Evolutionary conservation across 2,329 filamentous ascomycete genomes (phyloP), one percentile per base, ranked within the genome.

Genomic region (Venturia pyrina): DNA sequence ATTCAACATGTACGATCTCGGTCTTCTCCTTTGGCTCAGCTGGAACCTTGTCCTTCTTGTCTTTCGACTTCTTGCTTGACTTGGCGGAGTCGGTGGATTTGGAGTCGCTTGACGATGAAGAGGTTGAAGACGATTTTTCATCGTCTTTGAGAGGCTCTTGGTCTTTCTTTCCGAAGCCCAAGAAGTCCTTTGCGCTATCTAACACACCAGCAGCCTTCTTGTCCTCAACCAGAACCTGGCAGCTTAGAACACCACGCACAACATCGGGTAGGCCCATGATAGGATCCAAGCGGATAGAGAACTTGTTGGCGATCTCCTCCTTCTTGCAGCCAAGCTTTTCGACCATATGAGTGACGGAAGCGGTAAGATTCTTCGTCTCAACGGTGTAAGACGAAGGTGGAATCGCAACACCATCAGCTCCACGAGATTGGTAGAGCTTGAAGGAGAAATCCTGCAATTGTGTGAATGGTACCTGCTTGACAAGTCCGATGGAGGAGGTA

Each of bases 181-280:
- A 96, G 68, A 97, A 85, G 69, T 93, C 96, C 82, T 99, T 99
- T 70, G 98, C 91, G 56, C 91, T 93, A 73, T 96, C 93, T 61
- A 97, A 90, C 62, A 98, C 85, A 63, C 89, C 87, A 69, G 90
- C 90, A 37, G 53, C 28, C 75, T 92, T 91, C 76, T 86, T 86
- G 60, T 87, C 86, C 10, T 78, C 75, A 5, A 82, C 83, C 64
- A 96, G 90, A 34, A 89, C 85, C 74, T 96, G 90, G 73, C 95
- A 99, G 75, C 93, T 93, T 6, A 95, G 87, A 66, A 83, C 83
- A n/a, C 89, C 89, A 71, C 86, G 86, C 66, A 84, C 76, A 63
- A 98, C 83, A 68, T 93, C 89, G 3, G 96, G 91, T 70, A 96
- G 86, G 43, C 92, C 93, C 71, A 91, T 85, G 44, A 89, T 81